These are phyloP conservation scores for Annulohypoxylon stygium DNA, from an alignment of 495 filamentous ascomycete genomes.

Conservation along the genomic window DNA sequence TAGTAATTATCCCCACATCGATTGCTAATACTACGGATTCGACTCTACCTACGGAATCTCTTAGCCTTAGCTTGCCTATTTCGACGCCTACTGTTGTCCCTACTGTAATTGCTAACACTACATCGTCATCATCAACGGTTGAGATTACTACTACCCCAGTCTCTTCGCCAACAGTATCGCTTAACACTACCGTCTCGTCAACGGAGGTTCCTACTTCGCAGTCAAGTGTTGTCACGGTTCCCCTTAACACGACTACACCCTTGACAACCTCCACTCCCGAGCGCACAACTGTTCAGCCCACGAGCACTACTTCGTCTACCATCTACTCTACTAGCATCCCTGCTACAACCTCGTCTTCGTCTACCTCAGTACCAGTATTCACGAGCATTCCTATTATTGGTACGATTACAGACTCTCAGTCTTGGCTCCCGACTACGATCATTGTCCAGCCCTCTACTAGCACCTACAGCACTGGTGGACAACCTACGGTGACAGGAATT, in stretches of 20 bases:
- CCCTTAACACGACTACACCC: constrained; percentile 46
- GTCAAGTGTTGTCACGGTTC: constrained; percentile 33
- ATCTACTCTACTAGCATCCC: constrained; percentile 16
- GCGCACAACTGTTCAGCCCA: constrained; percentile 22
- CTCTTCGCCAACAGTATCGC: constrained; percentile 28
- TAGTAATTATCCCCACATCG: constrained; percentile 15
- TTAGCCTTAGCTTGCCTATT: constrained; percentile 26
- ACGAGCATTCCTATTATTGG: constrained; percentile 56
- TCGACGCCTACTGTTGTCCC: constrained; percentile 5
- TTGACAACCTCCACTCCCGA: constrained; percentile 24
- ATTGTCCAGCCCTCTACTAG: constrained; percentile 57
- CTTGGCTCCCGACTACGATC: constrained; percentile 61
- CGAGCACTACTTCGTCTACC: constrained; percentile 22
- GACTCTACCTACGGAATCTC: constrained; percentile 12
- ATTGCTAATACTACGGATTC: constrained; percentile 42
- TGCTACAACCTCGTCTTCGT: constrained; percentile 24
- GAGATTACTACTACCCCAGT: constrained; percentile 34
- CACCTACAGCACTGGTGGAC: constrained; percentile 40
- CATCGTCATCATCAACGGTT: constrained; percentile 22
- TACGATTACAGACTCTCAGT: constrained; percentile 57
- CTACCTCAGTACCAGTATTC: constrained; percentile 43
- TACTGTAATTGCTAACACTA: constrained; percentile 23
- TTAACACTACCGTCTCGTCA: constrained; percentile 38
- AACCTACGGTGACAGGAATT: constrained; percentile 59
- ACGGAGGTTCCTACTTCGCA: constrained; percentile 32